Evolutionary conservation across 75 land plant species (phyloP).

Genomic region (Picea glauca): DNA sequence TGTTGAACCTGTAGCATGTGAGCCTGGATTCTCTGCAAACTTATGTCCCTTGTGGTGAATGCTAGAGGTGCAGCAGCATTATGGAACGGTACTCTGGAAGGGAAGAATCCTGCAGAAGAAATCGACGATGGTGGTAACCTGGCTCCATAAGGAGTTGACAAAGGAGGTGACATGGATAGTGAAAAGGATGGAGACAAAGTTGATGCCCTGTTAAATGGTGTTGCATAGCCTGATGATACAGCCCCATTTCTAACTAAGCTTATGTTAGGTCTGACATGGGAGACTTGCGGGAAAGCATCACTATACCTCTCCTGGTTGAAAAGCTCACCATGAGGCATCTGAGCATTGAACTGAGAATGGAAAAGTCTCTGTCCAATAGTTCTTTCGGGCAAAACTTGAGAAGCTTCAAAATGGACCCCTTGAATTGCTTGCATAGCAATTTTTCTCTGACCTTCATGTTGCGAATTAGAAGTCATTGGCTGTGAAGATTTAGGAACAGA

Average conservation of each 20-base stretch:
- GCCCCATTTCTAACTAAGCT: slow-evolving; percentile 3
- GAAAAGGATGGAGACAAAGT: slow-evolving; percentile 10
- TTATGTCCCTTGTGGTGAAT: slow-evolving; percentile 4
- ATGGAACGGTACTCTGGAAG: slow-evolving; percentile 8
- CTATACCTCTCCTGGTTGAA: slow-evolving; percentile 12
- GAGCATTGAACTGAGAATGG: slow-evolving; percentile 9
- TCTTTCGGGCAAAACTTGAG: slow-evolving; percentile 15
- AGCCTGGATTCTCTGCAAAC: slow-evolving; percentile 13
- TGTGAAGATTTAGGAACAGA: background rate
- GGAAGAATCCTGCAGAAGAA: slow-evolving; percentile 8
- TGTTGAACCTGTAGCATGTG: slow-evolving; percentile 8
- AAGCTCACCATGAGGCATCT: slow-evolving; percentile 2
- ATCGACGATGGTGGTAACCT: background rate
- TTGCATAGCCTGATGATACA: slow-evolving; percentile 5
- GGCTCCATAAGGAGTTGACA: background rate
- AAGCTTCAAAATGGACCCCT: background rate
- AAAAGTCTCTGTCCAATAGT: slow-evolving; percentile 15
- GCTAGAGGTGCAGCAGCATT: background rate
- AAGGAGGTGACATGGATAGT: background rate
- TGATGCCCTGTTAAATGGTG: slow-evolving; percentile 8
- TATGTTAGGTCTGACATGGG: background rate
- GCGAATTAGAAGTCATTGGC: background rate
- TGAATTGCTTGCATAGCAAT: background rate
- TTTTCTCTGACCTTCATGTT: slow-evolving; percentile 7
- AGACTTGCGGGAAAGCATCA: background rate